Base-by-base conservation (phyloP, 164 flowering plant genomes). In the Berberis thunbergii region DNA sequence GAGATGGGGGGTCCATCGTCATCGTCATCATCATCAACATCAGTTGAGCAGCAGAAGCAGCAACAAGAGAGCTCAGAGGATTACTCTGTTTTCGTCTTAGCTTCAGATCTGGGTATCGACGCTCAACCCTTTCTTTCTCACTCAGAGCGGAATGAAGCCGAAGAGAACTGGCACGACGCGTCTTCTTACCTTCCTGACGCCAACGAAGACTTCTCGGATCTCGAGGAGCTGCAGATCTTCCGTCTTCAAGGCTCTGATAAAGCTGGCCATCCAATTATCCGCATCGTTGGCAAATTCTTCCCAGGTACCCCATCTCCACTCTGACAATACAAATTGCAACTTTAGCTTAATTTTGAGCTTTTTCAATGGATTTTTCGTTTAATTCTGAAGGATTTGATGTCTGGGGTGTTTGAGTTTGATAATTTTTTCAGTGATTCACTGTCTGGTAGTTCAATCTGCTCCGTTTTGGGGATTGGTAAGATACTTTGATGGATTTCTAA, bases 281-380 rank as follows among this genome's bases (percentile, higher is more conserved):
- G 93, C 45, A 73, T 92, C 69, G 87, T 92, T 54, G 98, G 96
- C 11, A 92, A 89, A 74, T 86, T 71, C 74, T 89, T 89, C 65
- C 98, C 98, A 11, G 98, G 98, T 92, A 57, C 40, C 11, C 5
- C 64, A 5, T n/a, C 6, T 44, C 42, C 50, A 12, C 4, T 4
- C 49, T 46, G 26, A 26, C 26, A 26, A 26, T 26, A 26, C 26
- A 26, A 26, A 26, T 26, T 26, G 26, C 26, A 26, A 26, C 26
- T 26, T 26, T 26, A 26, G 26, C 26, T 26, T 26, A 26, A 26
- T 26, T 26, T 26, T 26, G 26, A 26, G 26, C 26, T 26, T 26
- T 26, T 26, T 26, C 26, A 26, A 26, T 26, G 26, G 26, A 26
- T 26, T 26, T 26, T 26, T 26, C 26, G 26, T 26, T 26, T 26